These are phyloP conservation scores for Metarhizium humberi DNA, from an alignment of 2,329 filamentous ascomycete species.

Conservation along the genomic window DNA sequence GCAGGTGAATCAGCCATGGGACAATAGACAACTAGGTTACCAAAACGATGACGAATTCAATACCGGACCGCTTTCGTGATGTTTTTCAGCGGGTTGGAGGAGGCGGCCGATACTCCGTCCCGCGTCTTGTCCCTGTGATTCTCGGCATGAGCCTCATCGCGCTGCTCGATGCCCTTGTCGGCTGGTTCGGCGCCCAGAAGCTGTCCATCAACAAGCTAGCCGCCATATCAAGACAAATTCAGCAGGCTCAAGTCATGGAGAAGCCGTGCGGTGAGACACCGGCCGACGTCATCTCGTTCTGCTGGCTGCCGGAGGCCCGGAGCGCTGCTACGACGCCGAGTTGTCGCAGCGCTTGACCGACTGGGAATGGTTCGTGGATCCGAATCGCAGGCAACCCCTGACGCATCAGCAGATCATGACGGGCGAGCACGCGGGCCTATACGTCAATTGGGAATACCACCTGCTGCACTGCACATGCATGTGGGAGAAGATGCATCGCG, in stretches of 20 bases:
- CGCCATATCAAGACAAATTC: no score
- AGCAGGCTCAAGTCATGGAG: background rate
- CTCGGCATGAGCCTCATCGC: no score
- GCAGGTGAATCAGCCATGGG: no score
- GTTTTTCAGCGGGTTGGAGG: no score
- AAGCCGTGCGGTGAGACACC: conserved; percentile 3
- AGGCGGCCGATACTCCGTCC: no score
- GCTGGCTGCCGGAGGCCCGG: conserved; percentile 1
- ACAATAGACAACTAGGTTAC: no score
- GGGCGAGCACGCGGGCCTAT: conserved; percentile 3
- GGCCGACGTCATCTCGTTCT: conserved; percentile 3
- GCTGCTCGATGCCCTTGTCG: no score
- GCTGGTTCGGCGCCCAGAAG: no score
- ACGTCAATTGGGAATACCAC: conserved; percentile 7
- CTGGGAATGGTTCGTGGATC: conserved; percentile 1
- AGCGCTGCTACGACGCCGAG: conserved; percentile 4
- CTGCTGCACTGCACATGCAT: conserved; percentile 5
- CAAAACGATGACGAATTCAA: no score
- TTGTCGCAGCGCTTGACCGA: background rate
- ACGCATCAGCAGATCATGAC: conserved; percentile 2
- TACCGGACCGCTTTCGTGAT: no score
- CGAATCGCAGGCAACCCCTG: conserved; percentile 2
- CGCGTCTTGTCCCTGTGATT: no score
- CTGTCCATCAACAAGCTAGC: no score
- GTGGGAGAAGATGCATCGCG: conserved; percentile 8